Conservation (phyloP, 495 filamentous ascomycete genomes). For the Hypoxylon subgilvum region DNA sequence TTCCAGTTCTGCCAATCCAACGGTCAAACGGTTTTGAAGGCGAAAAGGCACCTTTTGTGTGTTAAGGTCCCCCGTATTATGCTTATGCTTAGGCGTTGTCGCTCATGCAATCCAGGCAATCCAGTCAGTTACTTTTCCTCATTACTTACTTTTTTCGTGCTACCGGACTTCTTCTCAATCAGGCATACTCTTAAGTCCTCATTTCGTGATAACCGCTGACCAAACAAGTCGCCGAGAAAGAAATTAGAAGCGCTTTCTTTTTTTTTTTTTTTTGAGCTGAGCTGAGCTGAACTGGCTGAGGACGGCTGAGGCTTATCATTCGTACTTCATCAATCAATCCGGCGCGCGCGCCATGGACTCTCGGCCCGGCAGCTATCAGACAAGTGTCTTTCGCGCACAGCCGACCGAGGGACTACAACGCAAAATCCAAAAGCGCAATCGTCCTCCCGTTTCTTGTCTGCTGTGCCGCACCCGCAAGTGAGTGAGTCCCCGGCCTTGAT, state of each 20-base stretch:
- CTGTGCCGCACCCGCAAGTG: constrained; percentile 50
- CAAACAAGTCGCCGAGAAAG: no score
- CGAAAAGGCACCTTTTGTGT: no score
- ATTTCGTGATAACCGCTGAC: background rate
- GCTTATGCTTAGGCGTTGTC: no score
- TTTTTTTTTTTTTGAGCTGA: no score
- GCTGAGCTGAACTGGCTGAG: constrained; percentile 10
- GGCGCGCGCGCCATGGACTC: constrained; percentile 30
- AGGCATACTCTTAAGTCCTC: constrained; percentile 35
- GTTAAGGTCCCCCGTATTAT: no score
- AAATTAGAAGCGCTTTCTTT: no score
- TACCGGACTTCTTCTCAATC: constrained; percentile 36
- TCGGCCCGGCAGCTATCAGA: constrained; percentile 41
- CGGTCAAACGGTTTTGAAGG: no score
- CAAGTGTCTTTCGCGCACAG: constrained; percentile 46
- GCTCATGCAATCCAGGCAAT: no score
- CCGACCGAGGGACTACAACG: constrained; percentile 39
- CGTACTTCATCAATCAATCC: background rate
- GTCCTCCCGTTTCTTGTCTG: constrained; percentile 49
- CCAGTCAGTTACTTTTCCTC: background rate
- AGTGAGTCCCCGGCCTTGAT: constrained; percentile 26
- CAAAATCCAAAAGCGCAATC: constrained; percentile 48
- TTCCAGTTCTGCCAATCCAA: no score
- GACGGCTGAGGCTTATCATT: constrained; percentile 10
- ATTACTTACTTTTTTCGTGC: background rate